Conservation (phyloP, 257 asterid species). For the Pogostemon cablin region DNA sequence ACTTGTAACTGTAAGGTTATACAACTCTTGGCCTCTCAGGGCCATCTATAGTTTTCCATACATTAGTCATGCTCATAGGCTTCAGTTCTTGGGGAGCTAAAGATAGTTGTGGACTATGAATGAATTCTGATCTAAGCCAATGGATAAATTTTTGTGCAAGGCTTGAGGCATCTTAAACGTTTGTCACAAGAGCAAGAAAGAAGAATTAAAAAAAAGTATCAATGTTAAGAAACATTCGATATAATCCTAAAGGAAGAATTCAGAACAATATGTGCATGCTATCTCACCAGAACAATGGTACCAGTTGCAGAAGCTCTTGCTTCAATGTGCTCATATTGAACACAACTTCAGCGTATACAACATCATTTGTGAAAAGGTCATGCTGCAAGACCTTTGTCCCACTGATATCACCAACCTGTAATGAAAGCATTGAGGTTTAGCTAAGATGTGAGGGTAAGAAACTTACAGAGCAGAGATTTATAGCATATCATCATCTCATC, state of each 20-base stretch:
- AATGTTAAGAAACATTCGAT: neutral
- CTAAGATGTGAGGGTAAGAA: constrained; percentile 28
- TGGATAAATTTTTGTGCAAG: neutral
- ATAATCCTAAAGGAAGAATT: constrained; percentile 15
- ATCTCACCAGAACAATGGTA: constrained; percentile 96
- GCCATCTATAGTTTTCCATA: neutral
- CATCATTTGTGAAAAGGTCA: constrained; percentile 95
- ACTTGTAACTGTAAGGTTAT: constrained; percentile 1
- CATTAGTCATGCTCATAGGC: constrained; percentile 10
- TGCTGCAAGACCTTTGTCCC: constrained; percentile 82
- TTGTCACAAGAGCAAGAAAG: constrained; percentile 10
- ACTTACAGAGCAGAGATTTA: constrained; percentile 21
- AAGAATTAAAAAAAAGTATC: constrained; percentile 1
- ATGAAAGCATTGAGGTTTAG: constrained; percentile 30
- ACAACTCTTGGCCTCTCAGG: neutral
- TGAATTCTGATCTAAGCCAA: constrained; percentile 9
- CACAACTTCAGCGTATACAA: constrained; percentile 93
- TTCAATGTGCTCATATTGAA: constrained; percentile 86
- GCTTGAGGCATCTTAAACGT: constrained; percentile 1
- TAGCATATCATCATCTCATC: constrained; percentile 34
- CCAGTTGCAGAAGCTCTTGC: constrained; percentile 93
- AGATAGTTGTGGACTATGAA: neutral
- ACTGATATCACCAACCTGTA: constrained; percentile 78
- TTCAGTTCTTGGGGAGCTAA: neutral
- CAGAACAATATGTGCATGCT: constrained; percentile 25